A percentile compares a stretch with the other conserved stretches of the same genome.
Evolutionary conservation across 2,329 filamentous ascomycete species (phyloP).

Genomic region (Moelleriella libera): DNA sequence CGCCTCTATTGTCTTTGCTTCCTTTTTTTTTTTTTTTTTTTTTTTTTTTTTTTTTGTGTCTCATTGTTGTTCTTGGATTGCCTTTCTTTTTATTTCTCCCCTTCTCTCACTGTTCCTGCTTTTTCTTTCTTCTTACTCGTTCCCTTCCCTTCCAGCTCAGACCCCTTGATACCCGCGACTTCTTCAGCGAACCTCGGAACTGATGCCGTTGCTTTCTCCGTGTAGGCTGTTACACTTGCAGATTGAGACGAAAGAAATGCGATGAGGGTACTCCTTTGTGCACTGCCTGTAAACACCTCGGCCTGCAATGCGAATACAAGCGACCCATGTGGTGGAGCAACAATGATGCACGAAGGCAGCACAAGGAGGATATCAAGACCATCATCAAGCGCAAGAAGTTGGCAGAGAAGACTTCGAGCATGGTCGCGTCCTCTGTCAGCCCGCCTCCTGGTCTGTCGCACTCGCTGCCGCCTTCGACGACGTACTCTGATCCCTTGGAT

Average conservation of each 20-base stretch:
- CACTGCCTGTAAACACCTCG: constrained; percentile 58
- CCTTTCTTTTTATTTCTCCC: not conserved
- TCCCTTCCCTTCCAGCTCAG: not conserved
- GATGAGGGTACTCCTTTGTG: constrained; percentile 50
- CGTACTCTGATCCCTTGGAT: constrained; percentile 60
- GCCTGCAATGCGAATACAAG: constrained; percentile 89
- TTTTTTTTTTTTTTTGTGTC: not conserved
- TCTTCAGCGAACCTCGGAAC: not conserved
- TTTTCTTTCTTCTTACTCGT: no score
- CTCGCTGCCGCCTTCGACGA: constrained; percentile 68
- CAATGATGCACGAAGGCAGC: constrained; percentile 66
- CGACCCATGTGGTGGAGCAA: constrained; percentile 96
- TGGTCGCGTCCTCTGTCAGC: constrained; percentile 36
- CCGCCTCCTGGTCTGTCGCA: constrained; percentile 70
- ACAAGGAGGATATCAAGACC: constrained; percentile 94
- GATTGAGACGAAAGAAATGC: constrained; percentile 54
- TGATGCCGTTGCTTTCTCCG: constrained; percentile 2
- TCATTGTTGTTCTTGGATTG: not conserved
- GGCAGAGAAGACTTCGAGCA: constrained; percentile 62
- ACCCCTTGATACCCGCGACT: not conserved
- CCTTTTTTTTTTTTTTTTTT: no score
- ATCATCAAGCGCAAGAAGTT: constrained; percentile 97
- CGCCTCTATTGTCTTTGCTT: no score
- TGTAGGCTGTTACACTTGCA: constrained; percentile 54
- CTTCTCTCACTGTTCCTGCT: no score